A percentile compares a stretch with the other conserved stretches of the same genome.
These are phyloP conservation scores for Cucumis melo DNA, from an alignment of 306 rosid genomes.

Conservation along the genomic window DNA sequence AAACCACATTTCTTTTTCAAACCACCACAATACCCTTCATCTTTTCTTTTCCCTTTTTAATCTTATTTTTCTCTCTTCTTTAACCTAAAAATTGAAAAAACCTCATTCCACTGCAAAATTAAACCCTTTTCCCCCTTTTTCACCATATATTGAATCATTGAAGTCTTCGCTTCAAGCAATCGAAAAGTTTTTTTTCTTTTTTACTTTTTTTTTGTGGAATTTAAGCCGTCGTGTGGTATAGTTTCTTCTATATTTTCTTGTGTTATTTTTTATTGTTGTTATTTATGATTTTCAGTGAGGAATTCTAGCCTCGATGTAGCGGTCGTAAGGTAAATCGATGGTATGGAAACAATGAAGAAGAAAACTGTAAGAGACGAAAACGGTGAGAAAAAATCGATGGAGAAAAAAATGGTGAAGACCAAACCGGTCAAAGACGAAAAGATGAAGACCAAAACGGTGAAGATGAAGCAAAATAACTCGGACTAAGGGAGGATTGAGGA, in stretches of 20 bases:
- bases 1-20: constrained; percentile 13
- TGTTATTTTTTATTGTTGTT: neutral
- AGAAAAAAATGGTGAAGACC: too few relatives aligned
- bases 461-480: too few relatives aligned
- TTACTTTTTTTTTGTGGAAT: too few relatives aligned
- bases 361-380: too few relatives aligned
- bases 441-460: too few relatives aligned
- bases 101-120: constrained; percentile 9
- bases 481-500: too few relatives aligned
- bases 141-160: constrained; percentile 20
- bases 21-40: constrained; percentile 12
- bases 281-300: neutral
- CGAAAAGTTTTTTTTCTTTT: neutral
- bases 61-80: neutral
- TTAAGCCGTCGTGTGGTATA: neutral
- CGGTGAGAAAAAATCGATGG: too few relatives aligned
- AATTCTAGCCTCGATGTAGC: constrained; percentile 61
- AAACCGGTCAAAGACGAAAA: too few relatives aligned
- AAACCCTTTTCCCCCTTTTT: constrained; percentile 9
- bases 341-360: too few relatives aligned
- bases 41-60: neutral
- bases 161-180: constrained; percentile 33
- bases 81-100: neutral
- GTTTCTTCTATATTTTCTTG: neutral
- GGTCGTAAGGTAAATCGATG: constrained; percentile 62